Base-by-base conservation (phyloP, 805 yeast species). In the Debaryomyces prosopidis region DNA sequence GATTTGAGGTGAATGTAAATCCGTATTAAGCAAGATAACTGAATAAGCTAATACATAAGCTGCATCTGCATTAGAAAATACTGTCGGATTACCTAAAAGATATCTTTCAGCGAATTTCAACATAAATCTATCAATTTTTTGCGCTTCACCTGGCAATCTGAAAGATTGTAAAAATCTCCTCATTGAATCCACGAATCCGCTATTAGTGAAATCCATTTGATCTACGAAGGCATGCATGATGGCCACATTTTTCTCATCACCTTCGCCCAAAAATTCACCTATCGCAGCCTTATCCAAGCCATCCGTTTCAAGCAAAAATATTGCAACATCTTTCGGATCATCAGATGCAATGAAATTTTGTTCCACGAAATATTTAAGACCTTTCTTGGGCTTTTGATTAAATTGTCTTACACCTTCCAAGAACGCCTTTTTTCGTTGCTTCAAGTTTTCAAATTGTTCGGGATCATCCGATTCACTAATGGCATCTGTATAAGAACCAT, bases 111-210 rank as follows among this genome's bases (percentile, higher is more conserved):
- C 99, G 72, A 95, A 95, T 60, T 94, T 92, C 62, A 94, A 79
- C 97, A 95, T 89, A 61, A 84, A 89, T 55, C 99, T 79, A 73
- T 94, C 99, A 61, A 94, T 92, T 60, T 94, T 92, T 69, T 94
- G 99, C 4, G 97, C 91, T 68, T 94, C 99, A 41, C 99, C 99
- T 2, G 99, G 99, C 48, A 94, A 76, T 63, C 99, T 77, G 69
- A 94, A 95, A 39, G 82, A 77, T 60, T 95, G 99, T 47, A 94
- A 75, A 58, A 89, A 89, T 12, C 69, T 73, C 53, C 99, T 79
- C 71, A 94, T 72, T 0, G 98, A 95, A 54, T 85, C 96, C 12
- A 91, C 90, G 60, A 94, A 90, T 1, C 82, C 71, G 52, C 77
- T 62, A 28, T 76, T 75, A 4, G 77, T 68, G 63, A 94, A 92